Percentiles rank a stretch among this genome's conserved stretches.
Conservation (phyloP, 768 basidiomycete genomes). For the Rickenella mellea region DNA sequence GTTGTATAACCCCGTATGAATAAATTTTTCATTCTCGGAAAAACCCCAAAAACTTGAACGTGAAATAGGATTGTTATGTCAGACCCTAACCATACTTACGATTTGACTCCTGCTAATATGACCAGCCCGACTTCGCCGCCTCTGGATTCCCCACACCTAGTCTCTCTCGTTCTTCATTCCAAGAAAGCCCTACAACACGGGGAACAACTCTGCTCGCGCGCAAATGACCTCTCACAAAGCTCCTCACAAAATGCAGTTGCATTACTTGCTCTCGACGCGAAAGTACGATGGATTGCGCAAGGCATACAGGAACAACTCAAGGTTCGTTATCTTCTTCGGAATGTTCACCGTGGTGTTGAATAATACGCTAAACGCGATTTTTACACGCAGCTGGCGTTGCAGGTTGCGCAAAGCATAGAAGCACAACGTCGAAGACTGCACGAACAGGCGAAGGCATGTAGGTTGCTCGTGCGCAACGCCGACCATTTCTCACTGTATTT, state of each 20-base stretch:
- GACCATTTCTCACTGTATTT: conserved; percentile 1
- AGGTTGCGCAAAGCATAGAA: conserved; percentile 66
- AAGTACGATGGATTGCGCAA: conserved; percentile 67
- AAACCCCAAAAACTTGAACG: too few species aligned
- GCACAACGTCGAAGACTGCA: conserved; percentile 54
- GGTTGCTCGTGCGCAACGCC: neutral
- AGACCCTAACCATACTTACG: too few species aligned
- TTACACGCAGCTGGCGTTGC: conserved; percentile 49
- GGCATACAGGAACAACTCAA: conserved; percentile 71
- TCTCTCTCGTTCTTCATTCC: conserved; percentile 70
- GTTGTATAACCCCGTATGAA: too few species aligned
- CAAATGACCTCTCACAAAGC: conserved; percentile 51
- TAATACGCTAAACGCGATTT: neutral
- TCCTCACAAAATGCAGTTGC: conserved; percentile 63
- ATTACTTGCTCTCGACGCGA: conserved; percentile 70
- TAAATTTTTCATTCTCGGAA: too few species aligned
- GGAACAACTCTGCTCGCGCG: conserved; percentile 62
- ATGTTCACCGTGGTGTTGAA: neutral
- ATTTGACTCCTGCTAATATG: too few species aligned
- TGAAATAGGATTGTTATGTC: too few species aligned
- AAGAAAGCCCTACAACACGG: conserved; percentile 78
- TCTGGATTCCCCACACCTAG: conserved; percentile 49
- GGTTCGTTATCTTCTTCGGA: conserved; percentile 26
- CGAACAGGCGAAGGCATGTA: conserved; percentile 51
- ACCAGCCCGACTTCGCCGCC: conserved; percentile 10